Conservation (phyloP, 2,329 filamentous ascomycete species). For the Tolypocladium sp. region DNA sequence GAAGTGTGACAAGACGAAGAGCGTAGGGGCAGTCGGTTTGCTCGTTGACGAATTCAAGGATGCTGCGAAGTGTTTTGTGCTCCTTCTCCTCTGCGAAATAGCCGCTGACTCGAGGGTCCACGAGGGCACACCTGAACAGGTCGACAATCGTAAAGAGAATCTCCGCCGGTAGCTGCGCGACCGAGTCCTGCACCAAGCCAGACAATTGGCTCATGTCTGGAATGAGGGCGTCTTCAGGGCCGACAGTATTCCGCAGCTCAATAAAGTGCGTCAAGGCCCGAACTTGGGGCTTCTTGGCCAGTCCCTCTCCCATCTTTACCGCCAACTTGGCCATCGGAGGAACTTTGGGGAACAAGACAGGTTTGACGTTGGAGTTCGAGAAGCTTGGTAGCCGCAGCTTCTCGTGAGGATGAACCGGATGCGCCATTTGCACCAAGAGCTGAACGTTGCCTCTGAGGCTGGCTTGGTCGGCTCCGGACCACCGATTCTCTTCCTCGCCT, state of each 20-base stretch:
- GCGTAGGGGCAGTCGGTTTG: conserved; percentile 62
- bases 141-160: conserved; percentile 77
- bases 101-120: conserved; percentile 69
- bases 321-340: conserved; percentile 78
- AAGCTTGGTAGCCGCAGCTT: conserved; percentile 63
- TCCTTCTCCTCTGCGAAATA: conserved; percentile 71
- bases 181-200: conserved; percentile 46
- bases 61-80: conserved; percentile 51
- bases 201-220: conserved; percentile 62
- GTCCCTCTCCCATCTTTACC: conserved; percentile 59
- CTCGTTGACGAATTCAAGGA: conserved; percentile 52
- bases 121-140: conserved; percentile 67
- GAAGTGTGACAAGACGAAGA: conserved; percentile 72
- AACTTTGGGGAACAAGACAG: conserved; percentile 66
- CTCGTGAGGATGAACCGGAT: conserved; percentile 67
- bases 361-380: conserved; percentile 50
- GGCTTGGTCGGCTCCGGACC: conserved; percentile 66
- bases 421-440: conserved; percentile 65
- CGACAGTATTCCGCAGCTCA: conserved; percentile 45
- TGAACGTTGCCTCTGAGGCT: conserved; percentile 63
- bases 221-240: conserved; percentile 56
- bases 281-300: conserved; percentile 50
- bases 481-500: conserved; percentile 67
- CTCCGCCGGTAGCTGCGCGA: conserved; percentile 49
- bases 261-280: conserved; percentile 62